Evolutionary conservation across 176 grass and related monocot genomes (phyloP).

Genomic region (Rhynchospora tenuis): DNA sequence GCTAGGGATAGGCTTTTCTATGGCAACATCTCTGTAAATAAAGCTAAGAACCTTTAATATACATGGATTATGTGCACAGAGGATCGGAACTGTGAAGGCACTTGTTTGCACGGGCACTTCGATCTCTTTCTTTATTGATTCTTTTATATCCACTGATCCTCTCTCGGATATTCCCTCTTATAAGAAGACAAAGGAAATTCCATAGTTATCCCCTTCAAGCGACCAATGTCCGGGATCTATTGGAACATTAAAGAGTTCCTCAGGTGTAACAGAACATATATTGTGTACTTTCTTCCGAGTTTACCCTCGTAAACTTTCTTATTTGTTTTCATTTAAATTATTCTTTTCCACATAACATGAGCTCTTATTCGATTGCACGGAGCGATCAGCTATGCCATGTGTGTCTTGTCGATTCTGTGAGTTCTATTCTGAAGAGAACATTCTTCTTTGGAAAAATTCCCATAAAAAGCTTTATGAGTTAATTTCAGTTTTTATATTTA

Average conservation of each 20-base stretch:
- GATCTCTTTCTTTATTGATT: neutral
- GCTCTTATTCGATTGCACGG: neutral
- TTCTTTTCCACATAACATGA: neutral
- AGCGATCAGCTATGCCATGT: neutral
- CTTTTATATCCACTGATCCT: neutral
- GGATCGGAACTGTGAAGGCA: neutral
- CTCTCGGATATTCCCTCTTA: neutral
- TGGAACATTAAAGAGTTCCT: neutral
- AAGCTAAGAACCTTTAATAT: neutral
- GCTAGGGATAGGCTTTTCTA: neutral
- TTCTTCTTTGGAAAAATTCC: neutral
- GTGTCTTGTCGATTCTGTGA: neutral
- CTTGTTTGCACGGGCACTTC: neutral
- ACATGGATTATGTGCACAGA: neutral
- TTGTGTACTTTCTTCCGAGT: neutral
- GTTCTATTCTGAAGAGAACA: neutral
- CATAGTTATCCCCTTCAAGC: neutral
- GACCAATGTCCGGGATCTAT: neutral
- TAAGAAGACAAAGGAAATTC: neutral
- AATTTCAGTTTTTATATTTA: neutral
- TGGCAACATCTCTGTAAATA: neutral
- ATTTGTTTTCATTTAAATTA: neutral
- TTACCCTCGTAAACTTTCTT: neutral
- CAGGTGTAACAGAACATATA: neutral
- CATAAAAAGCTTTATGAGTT: neutral